These are phyloP conservation scores for Lentinula raphanica DNA, from an alignment of 768 basidiomycete genomes.

Conservation along the genomic window DNA sequence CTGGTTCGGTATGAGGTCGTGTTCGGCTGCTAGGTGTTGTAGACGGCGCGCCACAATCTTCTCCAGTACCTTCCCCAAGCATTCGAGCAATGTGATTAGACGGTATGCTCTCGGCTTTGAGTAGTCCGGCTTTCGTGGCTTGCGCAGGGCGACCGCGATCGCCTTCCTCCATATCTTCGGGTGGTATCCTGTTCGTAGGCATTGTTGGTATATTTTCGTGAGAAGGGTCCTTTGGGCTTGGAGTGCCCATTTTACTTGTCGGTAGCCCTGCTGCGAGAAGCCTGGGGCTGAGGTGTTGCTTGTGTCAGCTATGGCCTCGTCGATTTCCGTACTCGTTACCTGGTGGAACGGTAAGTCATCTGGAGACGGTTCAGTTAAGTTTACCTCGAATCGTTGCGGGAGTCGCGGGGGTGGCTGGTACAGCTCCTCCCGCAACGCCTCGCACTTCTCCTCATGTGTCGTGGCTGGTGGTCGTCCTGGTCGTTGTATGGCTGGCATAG, in stretches of 20 bases:
- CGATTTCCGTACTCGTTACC: slow-evolving; percentile 15
- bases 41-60: slow-evolving; percentile 21
- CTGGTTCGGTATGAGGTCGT: slow-evolving; percentile 16
- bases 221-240: neutral
- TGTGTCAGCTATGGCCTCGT: slow-evolving; percentile 13
- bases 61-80: slow-evolving; percentile 28
- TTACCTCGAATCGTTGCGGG: neutral
- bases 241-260: slow-evolving; percentile 22
- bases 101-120: slow-evolving; percentile 27
- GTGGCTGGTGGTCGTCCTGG: slow-evolving; percentile 3
- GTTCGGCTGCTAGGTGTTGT: slow-evolving; percentile 14
- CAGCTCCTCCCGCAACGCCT: neutral
- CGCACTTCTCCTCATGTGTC: neutral
- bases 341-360: slow-evolving; percentile 14
- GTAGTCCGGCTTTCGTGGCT: slow-evolving; percentile 33
- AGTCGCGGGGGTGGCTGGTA: neutral
- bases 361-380: neutral
- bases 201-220: slow-evolving; percentile 12
- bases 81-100: slow-evolving; percentile 29
- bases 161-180: slow-evolving; percentile 17
- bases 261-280: slow-evolving; percentile 18
- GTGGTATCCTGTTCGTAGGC: slow-evolving; percentile 20
- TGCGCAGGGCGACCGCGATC: slow-evolving; percentile 25
- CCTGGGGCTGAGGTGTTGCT: slow-evolving; percentile 20
- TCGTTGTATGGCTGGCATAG: slow-evolving; percentile 17